These are phyloP conservation scores for Metschnikowia dekortorum DNA, from an alignment of 805 yeast species.

Conservation along the genomic window DNA sequence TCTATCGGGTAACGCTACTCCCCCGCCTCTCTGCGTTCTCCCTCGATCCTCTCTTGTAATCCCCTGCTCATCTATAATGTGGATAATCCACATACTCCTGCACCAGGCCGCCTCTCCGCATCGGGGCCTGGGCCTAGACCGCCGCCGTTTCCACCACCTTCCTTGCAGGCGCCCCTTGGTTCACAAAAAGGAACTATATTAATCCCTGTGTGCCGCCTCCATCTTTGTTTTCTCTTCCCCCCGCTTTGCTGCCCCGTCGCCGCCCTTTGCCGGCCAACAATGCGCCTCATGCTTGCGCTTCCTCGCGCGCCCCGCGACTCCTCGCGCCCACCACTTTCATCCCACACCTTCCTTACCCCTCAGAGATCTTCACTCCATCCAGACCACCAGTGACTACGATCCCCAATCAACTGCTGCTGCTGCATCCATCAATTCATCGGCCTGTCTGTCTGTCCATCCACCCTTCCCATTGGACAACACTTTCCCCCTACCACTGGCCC, in stretches of 20 bases:
- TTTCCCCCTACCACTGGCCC: too few relatives aligned
- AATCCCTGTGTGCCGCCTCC: not conserved
- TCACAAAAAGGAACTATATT: not conserved
- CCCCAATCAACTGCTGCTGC: not conserved
- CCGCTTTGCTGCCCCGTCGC: too few relatives aligned
- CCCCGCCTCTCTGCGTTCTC: not conserved
- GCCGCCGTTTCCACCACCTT: not conserved
- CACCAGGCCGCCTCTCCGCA: not conserved
- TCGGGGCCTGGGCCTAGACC: not conserved
- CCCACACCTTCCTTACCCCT: not conserved
- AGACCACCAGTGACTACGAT: not conserved
- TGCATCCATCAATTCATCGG: too few relatives aligned
- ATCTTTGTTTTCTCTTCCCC: not conserved
- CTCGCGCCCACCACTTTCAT: slow-evolving; percentile 1
- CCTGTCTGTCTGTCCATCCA: too few relatives aligned
- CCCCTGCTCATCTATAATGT: too few relatives aligned
- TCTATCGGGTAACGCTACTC: too few relatives aligned
- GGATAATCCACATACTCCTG: not conserved
- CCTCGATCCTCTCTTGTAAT: not conserved
- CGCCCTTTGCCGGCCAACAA: not conserved
- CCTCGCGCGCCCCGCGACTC: not conserved
- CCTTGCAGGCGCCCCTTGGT: not conserved
- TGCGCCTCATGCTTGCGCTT: not conserved
- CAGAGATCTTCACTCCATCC: not conserved
- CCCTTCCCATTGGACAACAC: too few relatives aligned